Base-by-base conservation (phyloP, 2,329 filamentous ascomycete genomes). In the Pseudogymnoascus destructans region DNA sequence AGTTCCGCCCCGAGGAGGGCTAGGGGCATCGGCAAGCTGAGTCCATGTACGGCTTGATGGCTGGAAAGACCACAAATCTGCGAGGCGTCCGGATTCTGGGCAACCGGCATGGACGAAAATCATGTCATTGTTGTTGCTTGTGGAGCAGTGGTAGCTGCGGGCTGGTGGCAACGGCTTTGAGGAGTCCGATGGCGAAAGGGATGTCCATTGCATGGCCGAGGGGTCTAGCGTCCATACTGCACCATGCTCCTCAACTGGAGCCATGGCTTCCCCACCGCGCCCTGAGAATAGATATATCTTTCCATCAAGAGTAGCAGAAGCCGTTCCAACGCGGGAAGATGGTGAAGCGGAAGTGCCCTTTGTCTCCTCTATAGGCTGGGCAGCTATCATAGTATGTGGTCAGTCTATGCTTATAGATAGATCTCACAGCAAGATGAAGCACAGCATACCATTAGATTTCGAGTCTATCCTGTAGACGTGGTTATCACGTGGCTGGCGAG, bases 51-150 rank as follows among this genome's bases (percentile, higher is more conserved):
- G 68, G 0, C 64, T 66, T 0, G 64, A 61, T 8, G 80, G 25
- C 52, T 75, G 72, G 66, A 85, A 86, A 0, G 73, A 71, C 83
- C 83, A 86, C 1, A 85, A 69, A 64, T 86, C 82, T 0, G 72
- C 70, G 0, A 85, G 70, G 0, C 82, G 73, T 1, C 79, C 82
- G 3, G 71, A 72, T 17, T 75, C 74, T 0, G 81, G 78, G 60
- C 81, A 86, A 0, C 82, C 82, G 1, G 81, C 79, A 63, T 86
- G 82, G 10, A 86, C 36, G 66, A 75, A 85, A 25, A 86, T 65
- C 0, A 69, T 77, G 13, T 74, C 71, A 0, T 19, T 35, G 13
- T 64, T 63, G 55, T 70, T 72, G 0, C 73, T 69, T n/a, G 74
- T 65, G 27, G 71, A 67, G 56, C 71, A 70, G 66, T 86, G 82